Base-by-base conservation (phyloP, 805 yeast genomes). In the Pichia ethanolica region DNA sequence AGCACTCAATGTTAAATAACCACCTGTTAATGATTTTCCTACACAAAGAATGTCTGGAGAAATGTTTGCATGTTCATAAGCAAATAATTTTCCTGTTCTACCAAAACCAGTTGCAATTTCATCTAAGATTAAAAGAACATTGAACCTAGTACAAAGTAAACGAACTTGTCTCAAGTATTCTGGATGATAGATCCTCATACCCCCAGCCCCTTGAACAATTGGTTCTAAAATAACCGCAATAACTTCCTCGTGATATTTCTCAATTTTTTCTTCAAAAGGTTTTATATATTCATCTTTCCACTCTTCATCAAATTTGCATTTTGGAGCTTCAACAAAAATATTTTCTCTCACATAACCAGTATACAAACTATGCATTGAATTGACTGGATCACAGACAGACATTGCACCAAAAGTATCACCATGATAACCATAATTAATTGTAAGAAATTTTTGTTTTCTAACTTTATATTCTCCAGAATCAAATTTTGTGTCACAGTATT, bases 71-170 rank as follows among this genome's bases (percentile, higher is more conserved):
- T 72, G 73, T 56, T 74, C 77, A 74, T 75, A 74, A 35, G 79
- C 74, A 59, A 71, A 70, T 44, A 70, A 64, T 26, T 68, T 67
- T 32, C 81, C 80, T 47, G 70, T 62, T 59, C 82, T 70, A 25
- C 81, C 81, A 34, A 75, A 70, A 11, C 82, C 82, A 56, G 78
- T 75, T 79, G 76, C 75, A 42, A 76, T 75, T 60, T 78, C 82
- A 54, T 78, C 82, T 37, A 75, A 60, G 58, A 74, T 67, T 47
- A 77, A 60, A 27, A 76, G 57, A 35, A 71, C 65, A 37, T 71
- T 78, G 59, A 75, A 75, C 59, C 75, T 75, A 57, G 73, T 71
- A 59, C 81, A 77, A 34, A 77, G 55, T 45, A 73, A 59, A 30
- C 71, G 59, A 11, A 74, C 35, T 41, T 42, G 20, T 36, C 39